Percentiles rank a stretch among this genome's conserved stretches.
phyloP scores from a whole-genome alignment of 2,329 filamentous ascomycete genomes.

The Cladosporium sphaerospermum region DNA sequence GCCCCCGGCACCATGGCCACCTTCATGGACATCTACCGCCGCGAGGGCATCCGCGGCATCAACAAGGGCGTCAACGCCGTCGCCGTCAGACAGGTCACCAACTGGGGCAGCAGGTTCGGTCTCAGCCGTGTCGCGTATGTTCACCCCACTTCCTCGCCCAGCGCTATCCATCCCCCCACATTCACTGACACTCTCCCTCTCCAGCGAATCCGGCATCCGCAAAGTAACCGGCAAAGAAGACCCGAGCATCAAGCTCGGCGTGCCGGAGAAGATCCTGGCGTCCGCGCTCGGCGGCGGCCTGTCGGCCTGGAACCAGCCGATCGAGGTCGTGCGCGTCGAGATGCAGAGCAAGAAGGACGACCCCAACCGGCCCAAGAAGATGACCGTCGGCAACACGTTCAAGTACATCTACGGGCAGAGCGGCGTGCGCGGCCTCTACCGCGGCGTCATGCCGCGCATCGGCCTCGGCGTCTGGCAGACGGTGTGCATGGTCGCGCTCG shows the following conservation, averaged over 20 bases:
- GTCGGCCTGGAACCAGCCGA: constrained; percentile 98
- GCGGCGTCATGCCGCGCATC: constrained; percentile 88
- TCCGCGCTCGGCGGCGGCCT: constrained; percentile 86
- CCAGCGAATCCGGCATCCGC: constrained; percentile 73
- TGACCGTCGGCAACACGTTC: constrained; percentile 81
- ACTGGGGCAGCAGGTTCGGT: constrained; percentile 97
- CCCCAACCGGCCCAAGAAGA: constrained; percentile 96
- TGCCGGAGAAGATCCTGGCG: constrained; percentile 82
- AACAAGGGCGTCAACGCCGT: constrained; percentile 99
- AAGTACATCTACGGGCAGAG: constrained; percentile 87
- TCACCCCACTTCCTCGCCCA: not conserved
- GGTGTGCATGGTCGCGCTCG: constrained; percentile 98
- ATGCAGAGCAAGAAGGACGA: constrained; percentile 99
- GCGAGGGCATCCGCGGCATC: constrained; percentile 90
- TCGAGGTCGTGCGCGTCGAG: constrained; percentile 98
- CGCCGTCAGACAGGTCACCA: constrained; percentile 97
- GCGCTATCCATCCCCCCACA: no score
- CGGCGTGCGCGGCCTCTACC: constrained; percentile 87
- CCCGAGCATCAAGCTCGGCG: constrained; percentile 63
- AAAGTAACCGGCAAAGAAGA: constrained; percentile 70
- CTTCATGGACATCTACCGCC: constrained; percentile 94
- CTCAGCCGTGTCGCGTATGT: constrained; percentile 70
- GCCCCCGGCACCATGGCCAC: constrained; percentile 87
- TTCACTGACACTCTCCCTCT: not conserved
- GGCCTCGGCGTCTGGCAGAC: constrained; percentile 98